A percentile compares a stretch with the other conserved stretches of the same genome.
phyloP scores from a whole-genome alignment of 352 stramenopile species.

The Elongisporangium senticosum region DNA sequence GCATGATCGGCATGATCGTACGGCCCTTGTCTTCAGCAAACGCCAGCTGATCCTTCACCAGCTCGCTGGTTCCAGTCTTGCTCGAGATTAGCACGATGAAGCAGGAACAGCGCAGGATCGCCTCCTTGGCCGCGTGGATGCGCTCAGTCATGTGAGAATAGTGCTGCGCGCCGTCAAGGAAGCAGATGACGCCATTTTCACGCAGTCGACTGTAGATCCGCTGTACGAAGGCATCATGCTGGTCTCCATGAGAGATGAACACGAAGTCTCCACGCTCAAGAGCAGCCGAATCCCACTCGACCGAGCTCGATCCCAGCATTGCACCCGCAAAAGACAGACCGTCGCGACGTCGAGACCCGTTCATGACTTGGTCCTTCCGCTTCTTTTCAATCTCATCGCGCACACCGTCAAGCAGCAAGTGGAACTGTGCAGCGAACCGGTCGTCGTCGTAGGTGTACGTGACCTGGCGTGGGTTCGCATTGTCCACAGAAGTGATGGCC shows the following conservation, averaged over 20 bases:
- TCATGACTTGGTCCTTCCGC: conserved; percentile 42
- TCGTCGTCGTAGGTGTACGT: conserved; percentile 64
- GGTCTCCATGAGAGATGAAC: conserved; percentile 69
- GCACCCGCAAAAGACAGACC: conserved; percentile 20
- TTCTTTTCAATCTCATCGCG: conserved; percentile 72
- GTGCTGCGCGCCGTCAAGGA: conserved; percentile 42
- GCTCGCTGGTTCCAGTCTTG: conserved; percentile 54
- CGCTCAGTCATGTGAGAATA: conserved; percentile 52
- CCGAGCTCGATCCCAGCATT: conserved; percentile 20
- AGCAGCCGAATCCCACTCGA: conserved; percentile 30
- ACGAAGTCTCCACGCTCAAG: conserved; percentile 44
- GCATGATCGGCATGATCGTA: conserved; percentile 67
- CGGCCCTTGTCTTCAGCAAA: conserved; percentile 77
- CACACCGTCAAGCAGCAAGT: conserved; percentile 61
- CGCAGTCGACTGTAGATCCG: conserved; percentile 51
- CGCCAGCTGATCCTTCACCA: conserved; percentile 77
- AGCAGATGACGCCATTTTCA: conserved; percentile 43
- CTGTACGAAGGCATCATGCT: conserved; percentile 58
- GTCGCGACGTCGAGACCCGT: conserved; percentile 22
- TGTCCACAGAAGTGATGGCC: conserved; percentile 53
- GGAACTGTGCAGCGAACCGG: conserved; percentile 49
- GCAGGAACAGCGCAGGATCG: conserved; percentile 68
- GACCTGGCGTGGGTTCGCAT: conserved; percentile 46
- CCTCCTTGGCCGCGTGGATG: conserved; percentile 67
- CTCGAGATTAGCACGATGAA: conserved; percentile 73